These are phyloP conservation scores for Capsella bursapastoris DNA, from an alignment of 345 rosid species.

Conservation along the genomic window DNA sequence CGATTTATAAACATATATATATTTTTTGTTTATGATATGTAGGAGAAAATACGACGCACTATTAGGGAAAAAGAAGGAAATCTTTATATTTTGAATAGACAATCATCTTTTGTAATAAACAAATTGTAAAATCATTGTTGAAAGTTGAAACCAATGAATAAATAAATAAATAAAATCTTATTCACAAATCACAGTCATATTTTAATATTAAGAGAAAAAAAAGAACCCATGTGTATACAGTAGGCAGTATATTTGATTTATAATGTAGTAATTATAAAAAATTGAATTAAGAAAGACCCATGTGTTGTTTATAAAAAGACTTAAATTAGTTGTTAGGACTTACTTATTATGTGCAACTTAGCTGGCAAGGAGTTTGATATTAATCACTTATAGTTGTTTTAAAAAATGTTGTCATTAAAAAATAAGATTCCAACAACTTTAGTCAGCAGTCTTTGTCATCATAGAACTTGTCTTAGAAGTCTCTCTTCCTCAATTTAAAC, in stretches of 20 bases:
- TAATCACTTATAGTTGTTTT: conserved; percentile 7
- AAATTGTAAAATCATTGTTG: neutral
- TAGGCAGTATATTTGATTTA: neutral
- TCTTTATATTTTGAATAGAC: neutral
- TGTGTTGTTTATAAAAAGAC: conserved; percentile 12
- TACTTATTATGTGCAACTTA: conserved; percentile 27
- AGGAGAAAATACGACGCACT: too few species aligned
- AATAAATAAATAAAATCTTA: neutral
- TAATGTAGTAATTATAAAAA: neutral
- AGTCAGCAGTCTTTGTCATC: conserved; percentile 32
- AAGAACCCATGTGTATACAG: too few species aligned
- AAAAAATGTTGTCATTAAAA: neutral
- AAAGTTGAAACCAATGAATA: neutral
- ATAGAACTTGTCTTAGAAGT: conserved; percentile 35
- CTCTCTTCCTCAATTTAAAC: conserved; percentile 25
- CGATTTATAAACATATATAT: too few species aligned
- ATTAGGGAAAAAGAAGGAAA: too few species aligned
- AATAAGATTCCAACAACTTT: conserved; percentile 23
- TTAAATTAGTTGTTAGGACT: neutral
- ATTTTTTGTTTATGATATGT: too few species aligned
- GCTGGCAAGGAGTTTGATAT: conserved; percentile 33
- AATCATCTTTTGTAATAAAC: neutral
- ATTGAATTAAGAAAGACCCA: conserved; percentile 13
- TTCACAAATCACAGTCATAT: neutral
- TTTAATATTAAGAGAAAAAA: neutral